These are phyloP conservation scores for Calonectria pauciramosa DNA, from an alignment of 2,329 filamentous ascomycete species.

Conservation along the genomic window DNA sequence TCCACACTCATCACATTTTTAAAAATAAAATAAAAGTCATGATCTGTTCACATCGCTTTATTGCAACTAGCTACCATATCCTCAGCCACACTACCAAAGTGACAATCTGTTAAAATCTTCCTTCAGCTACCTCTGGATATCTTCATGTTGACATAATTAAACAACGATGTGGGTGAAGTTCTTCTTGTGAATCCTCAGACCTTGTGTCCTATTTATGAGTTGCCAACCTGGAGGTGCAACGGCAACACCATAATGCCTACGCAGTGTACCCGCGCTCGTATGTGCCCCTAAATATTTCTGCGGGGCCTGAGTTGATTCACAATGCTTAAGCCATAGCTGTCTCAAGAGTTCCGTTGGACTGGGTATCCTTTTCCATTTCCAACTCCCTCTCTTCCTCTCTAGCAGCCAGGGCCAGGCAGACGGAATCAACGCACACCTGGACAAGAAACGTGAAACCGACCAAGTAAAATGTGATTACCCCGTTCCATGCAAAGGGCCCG, in stretches of 20 bases:
- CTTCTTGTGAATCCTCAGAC: background rate
- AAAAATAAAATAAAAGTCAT: background rate
- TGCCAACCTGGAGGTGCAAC: no score
- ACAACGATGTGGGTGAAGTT: background rate
- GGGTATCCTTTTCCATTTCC: background rate
- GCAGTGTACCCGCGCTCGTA: background rate
- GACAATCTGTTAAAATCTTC: background rate
- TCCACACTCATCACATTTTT: background rate
- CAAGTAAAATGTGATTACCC: conserved; percentile 26
- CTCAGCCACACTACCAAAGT: background rate
- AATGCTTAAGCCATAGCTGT: background rate
- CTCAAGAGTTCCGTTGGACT: background rate
- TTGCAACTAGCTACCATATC: background rate
- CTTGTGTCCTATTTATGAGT: no score
- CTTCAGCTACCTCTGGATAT: background rate
- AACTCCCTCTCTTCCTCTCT: background rate
- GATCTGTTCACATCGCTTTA: background rate
- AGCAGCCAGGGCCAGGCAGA: conserved; percentile 12
- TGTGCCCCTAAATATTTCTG: background rate
- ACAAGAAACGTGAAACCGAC: conserved; percentile 29
- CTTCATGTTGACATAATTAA: background rate
- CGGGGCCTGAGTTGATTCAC: background rate
- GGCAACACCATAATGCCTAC: background rate
- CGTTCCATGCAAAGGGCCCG: conserved; percentile 32
- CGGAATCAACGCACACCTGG: conserved; percentile 15